Evolutionary conservation across 345 rosid genomes (phyloP), one percentile per base, ranked within the genome.

Genomic region (Dipteronia sinensis): DNA sequence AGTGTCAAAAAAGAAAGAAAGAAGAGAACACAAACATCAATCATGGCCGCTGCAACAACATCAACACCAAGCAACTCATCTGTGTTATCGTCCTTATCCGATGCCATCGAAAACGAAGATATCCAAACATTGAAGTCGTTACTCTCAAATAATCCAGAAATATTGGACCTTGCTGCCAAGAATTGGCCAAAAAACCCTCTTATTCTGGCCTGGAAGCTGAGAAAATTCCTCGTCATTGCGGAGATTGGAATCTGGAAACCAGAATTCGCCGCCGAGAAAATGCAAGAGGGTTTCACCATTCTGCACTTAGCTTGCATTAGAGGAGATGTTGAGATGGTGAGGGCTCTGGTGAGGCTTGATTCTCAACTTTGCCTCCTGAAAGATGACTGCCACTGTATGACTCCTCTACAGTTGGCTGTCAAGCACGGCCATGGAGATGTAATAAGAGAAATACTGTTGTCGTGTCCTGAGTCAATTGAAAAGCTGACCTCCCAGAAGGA

Each of bases 361-460:
- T 16, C 73, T 27, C 42, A 40, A 3, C 63, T 47, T 22, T 75
- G 71, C 62, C 5, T 51, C 10, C 46, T 65, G 19, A 9, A 53
- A 4, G 64, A 75, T 29, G 13, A 65, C 4, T 7, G 0, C 10
- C 7, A 1, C 19, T 64, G 12, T 34, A 25, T 2, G 23, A 76
- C 53, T 59, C 79, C 65, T 67, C 73, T 44, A 15, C 64, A 79
- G n/a, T 8, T 16, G 34, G 53, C 51, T 12, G 62, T 15, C 19
- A 49, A 2, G 2, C 10, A 66, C 29, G 80, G 69, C 46, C 22
- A 11, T 31, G 34, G 4, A 4, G 80, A 77, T 40, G 63, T 25
- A 4, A 63, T 70, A 44, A 62, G 51, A 31, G 49, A 23, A 23
- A 38, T 77, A 12, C 20, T 69, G 13, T n/a, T 51, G 1, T 61